Evolutionary conservation across 176 grass and related monocot species (phyloP), one percentile per base, ranked within the genome.

Genomic region (Triticum turgidum): DNA sequence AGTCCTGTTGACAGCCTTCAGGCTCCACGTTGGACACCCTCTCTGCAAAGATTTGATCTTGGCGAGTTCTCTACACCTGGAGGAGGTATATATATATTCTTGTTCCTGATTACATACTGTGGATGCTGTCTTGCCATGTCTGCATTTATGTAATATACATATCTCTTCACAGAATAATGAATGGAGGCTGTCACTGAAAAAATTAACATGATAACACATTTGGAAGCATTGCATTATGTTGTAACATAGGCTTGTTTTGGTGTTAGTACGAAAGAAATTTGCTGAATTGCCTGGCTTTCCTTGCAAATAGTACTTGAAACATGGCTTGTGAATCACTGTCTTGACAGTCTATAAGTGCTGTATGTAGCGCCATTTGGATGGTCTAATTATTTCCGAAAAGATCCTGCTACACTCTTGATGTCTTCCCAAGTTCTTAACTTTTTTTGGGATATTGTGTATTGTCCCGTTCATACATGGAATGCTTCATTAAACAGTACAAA

Each of bases 11-110:
- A 98, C 52, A 91, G 87, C 82, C 77, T 95, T 69, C 93, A 91
- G 37, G 89, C 88, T 73, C 88, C 89, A 69, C 86, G 97, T 30
- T 96, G 94, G 94, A 98, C 97, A 49, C 92, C 94, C 21, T 92
- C 90, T 85, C 65, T 96, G 73, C 97, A 88, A 64, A 96, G 88
- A 94, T 96, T 92, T 77, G 94, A 98, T 91, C 92, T 91, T 11
- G 97, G 82, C 45, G 94, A 98, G 78, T 98, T 94, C 77, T 92
- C 91, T 82, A 96, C 94, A 58, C 94, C 94, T 65, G 69, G 85
- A 67, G 92, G 88, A 96, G 91, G 94, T 96, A 92, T 59, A 21
- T 49, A 38, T 38, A 49, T 65, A 65, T 84, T 37, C 66, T 90
- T 89, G 5, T 78, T 38, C 76, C 37, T 82, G 34, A 52, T 79